Percentiles rank a stretch among this genome's conserved stretches.
These are phyloP conservation scores for Debaryomyces tyrocola DNA, from an alignment of 805 yeast genomes.

Conservation along the genomic window DNA sequence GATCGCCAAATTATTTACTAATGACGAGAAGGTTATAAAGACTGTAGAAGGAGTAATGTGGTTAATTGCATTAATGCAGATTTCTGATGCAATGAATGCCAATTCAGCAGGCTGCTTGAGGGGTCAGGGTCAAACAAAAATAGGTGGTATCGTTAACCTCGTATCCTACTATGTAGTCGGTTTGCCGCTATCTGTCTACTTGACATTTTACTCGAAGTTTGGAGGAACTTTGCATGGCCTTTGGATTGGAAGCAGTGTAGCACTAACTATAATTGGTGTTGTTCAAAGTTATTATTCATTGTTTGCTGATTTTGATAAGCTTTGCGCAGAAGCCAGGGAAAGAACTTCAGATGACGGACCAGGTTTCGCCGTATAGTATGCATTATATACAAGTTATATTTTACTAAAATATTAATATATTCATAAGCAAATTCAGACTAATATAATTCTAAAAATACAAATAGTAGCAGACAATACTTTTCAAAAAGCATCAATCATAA, in stretches of 20 bases:
- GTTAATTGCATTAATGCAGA: slow-evolving; percentile 65
- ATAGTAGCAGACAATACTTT: not conserved
- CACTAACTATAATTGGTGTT: slow-evolving; percentile 48
- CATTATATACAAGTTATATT: not conserved
- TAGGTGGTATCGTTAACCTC: slow-evolving; percentile 60
- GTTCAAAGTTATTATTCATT: slow-evolving; percentile 42
- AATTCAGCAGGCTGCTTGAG: slow-evolving; percentile 74
- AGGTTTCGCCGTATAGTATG: not conserved
- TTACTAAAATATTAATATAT: not conserved
- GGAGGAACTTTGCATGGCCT: slow-evolving; percentile 56
- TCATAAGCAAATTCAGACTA: not conserved
- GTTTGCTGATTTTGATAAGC: slow-evolving; percentile 34
- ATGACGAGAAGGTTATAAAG: slow-evolving; percentile 55
- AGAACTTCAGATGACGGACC: not conserved
- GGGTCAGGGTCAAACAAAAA: slow-evolving; percentile 73
- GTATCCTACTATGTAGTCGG: slow-evolving; percentile 62
- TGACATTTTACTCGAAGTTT: slow-evolving; percentile 50
- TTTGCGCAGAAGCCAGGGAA: slow-evolving; percentile 34
- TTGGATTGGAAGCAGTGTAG: slow-evolving; percentile 62
- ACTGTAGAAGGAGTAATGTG: slow-evolving; percentile 55
- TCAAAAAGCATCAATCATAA: slow-evolving; percentile 40
- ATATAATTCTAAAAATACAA: not conserved
- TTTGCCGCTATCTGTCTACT: slow-evolving; percentile 55
- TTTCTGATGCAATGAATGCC: slow-evolving; percentile 68
- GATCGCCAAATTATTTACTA: slow-evolving; percentile 52